These are phyloP conservation scores for Apophysomyces sp. DNA, from an alignment of 371 early-diverging fungal species.

Conservation along the genomic window DNA sequence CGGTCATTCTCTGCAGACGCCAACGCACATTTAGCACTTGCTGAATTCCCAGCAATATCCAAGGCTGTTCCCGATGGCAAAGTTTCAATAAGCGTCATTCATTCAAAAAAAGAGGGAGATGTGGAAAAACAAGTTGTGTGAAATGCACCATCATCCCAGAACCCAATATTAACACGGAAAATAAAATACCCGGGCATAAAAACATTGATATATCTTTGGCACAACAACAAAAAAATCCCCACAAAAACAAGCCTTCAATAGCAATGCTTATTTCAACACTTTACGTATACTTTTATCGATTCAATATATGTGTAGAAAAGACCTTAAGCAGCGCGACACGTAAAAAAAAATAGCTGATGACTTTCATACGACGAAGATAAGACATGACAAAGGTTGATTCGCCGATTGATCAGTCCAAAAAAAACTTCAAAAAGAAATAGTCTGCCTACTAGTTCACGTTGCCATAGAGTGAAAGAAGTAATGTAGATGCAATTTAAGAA, in stretches of 20 bases:
- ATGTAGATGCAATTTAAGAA: no score
- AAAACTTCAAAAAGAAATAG: no score
- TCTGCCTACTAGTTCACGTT: no score
- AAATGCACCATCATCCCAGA: neutral
- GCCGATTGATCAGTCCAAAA: no score
- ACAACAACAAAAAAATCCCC: neutral
- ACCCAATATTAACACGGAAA: neutral
- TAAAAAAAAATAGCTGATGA: no score
- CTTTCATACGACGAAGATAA: no score
- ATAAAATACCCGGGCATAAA: neutral
- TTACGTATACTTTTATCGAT: no score
- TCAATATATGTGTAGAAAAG: no score
- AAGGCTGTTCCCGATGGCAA: neutral
- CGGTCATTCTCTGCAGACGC: neutral
- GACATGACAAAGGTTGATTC: no score
- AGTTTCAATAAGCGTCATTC: neutral
- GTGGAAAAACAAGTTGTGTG: neutral
- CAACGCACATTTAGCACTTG: neutral
- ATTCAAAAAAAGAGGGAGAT: slow-evolving; percentile 2
- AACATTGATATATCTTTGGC: neutral
- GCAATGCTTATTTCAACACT: no score
- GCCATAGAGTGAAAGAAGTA: no score
- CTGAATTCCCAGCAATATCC: neutral
- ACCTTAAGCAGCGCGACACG: no score
- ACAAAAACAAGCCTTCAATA: neutral